phyloP scores from a whole-genome alignment of 495 filamentous ascomycete species.

The Aspergillus avenaceus region DNA sequence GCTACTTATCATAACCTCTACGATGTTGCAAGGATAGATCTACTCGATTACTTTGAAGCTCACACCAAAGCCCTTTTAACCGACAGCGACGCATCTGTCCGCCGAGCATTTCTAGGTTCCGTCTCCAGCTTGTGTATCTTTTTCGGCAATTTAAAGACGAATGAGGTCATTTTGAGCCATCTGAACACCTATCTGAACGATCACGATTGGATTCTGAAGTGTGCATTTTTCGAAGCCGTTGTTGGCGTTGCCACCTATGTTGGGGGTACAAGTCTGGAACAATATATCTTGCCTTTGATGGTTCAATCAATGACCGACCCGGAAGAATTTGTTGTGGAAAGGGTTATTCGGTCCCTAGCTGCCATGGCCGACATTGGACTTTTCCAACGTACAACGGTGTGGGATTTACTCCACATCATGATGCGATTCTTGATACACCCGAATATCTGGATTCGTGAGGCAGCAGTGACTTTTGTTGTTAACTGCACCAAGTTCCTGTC shows the following conservation, averaged over 20 bases:
- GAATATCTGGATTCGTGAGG: constrained; percentile 91
- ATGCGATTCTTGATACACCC: constrained; percentile 87
- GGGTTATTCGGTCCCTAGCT: constrained; percentile 83
- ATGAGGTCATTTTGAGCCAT: constrained; percentile 91
- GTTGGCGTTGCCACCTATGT: constrained; percentile 90
- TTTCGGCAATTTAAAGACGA: constrained; percentile 83
- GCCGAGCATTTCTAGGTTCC: constrained; percentile 88
- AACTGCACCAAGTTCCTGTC: constrained; percentile 75
- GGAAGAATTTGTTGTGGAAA: constrained; percentile 92
- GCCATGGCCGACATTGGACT: constrained; percentile 84
- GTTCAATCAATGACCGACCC: constrained; percentile 93
- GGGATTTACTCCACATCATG: constrained; percentile 79
- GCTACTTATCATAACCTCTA: constrained; percentile 76
- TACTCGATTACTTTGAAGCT: constrained; percentile 74
- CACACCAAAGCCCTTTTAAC: constrained; percentile 89
- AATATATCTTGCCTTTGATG: constrained; percentile 95
- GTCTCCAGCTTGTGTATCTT: constrained; percentile 92
- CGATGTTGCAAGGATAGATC: constrained; percentile 72
- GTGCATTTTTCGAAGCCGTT: constrained; percentile 93
- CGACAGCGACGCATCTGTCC: constrained; percentile 81
- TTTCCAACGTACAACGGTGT: constrained; percentile 76
- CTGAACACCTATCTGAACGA: constrained; percentile 98
- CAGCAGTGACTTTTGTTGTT: constrained; percentile 76
- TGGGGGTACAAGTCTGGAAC: constrained; percentile 82
- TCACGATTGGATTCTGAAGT: constrained; percentile 92